Conservation (phyloP, 208 protist species). For the Acanthamoeba castellanii region DNA sequence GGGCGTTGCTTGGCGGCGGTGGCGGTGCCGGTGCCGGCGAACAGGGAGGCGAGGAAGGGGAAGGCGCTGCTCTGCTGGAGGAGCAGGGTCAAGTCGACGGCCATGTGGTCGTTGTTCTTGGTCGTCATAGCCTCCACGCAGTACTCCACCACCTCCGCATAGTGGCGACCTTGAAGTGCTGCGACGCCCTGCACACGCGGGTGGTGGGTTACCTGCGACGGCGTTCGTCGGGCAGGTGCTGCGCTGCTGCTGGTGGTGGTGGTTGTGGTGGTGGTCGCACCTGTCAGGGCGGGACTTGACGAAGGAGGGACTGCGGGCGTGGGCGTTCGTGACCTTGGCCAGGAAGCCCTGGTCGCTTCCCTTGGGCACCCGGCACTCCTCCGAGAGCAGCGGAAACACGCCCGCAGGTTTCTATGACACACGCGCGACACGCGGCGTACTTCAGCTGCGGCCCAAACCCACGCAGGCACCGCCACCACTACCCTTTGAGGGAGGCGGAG, state of each 20-base stretch:
- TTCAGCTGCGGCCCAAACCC: too few species aligned
- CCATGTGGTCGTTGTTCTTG: slow-evolving; percentile 90
- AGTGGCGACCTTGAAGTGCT: slow-evolving; percentile 78
- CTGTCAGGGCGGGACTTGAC: neutral
- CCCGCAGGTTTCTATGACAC: slow-evolving; percentile 89
- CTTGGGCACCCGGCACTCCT: slow-evolving; percentile 87
- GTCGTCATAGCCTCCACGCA: slow-evolving; percentile 85
- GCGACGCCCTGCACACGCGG: neutral
- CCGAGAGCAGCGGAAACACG: slow-evolving; percentile 92
- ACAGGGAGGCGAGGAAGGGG: neutral
- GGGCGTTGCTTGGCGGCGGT: neutral
- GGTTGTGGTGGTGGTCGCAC: neutral
- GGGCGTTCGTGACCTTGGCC: slow-evolving; percentile 90
- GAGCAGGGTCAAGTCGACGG: slow-evolving; percentile 76
- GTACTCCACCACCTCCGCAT: slow-evolving; percentile 94
- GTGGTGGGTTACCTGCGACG: too few species aligned
- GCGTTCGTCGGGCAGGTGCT: too few species aligned
- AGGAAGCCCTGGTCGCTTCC: slow-evolving; percentile 95
- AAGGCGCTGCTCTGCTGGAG: neutral
- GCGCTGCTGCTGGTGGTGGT: too few species aligned
- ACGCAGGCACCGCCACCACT: too few species aligned
- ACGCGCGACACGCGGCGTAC: too few species aligned
- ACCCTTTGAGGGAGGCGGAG: neutral
- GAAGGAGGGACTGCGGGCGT: neutral
- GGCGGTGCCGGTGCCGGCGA: neutral